These are phyloP conservation scores for Ganoderma lingzhi DNA, from an alignment of 1,284 basidiomycete species.

Conservation along the genomic window DNA sequence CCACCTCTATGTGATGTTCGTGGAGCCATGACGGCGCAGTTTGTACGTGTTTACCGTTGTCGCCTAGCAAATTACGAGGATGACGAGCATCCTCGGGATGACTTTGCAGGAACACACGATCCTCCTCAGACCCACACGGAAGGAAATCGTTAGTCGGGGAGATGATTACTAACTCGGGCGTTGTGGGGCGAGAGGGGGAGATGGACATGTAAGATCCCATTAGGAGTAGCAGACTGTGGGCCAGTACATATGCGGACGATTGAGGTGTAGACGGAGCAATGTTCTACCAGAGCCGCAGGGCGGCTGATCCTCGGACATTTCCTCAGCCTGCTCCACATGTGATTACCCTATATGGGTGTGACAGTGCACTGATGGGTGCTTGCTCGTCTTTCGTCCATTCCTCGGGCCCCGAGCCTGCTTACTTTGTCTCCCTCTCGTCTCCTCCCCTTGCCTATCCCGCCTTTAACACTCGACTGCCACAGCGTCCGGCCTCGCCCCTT, in stretches of 20 bases:
- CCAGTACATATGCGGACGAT: not conserved
- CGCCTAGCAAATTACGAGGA: not conserved
- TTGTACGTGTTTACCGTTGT: conserved; percentile 58
- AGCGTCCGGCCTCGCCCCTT: conserved; percentile 6
- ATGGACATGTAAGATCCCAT: not conserved
- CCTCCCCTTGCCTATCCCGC: conserved; percentile 7
- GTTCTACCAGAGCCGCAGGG: conserved; percentile 11
- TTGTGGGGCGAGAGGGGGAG: not conserved
- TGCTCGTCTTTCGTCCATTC: conserved; percentile 9
- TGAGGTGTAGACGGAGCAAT: conserved; percentile 17
- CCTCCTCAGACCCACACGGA: conserved; percentile 83
- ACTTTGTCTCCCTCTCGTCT: conserved; percentile 28
- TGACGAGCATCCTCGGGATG: conserved; percentile 7
- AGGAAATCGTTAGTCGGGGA: conserved; percentile 95
- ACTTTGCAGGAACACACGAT: conserved; percentile 87
- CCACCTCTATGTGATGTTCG: conserved; percentile 87
- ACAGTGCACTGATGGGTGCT: conserved; percentile 5
- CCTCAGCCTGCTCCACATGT: conserved; percentile 23
- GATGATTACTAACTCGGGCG: conserved; percentile 73
- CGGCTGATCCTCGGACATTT: conserved; percentile 25
- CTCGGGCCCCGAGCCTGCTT: conserved; percentile 17
- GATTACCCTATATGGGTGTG: conserved; percentile 24
- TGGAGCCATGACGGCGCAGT: conserved; percentile 94
- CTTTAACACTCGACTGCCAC: conserved; percentile 3
- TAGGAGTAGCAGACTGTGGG: not conserved